These are phyloP conservation scores for Curvularia spicifera DNA, from an alignment of 2,329 filamentous ascomycete species.

Conservation along the genomic window DNA sequence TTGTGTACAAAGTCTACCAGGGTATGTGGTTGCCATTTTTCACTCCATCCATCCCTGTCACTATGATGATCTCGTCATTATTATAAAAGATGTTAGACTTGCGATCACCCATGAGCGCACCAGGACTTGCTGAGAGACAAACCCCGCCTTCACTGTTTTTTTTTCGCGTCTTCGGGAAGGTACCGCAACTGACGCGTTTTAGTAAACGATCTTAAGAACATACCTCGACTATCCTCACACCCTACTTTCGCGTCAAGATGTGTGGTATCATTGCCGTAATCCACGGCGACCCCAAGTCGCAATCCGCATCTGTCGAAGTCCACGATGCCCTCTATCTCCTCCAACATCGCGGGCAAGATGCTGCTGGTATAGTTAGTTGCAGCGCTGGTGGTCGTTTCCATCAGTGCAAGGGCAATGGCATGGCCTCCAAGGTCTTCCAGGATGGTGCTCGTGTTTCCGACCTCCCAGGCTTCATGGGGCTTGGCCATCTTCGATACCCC, in stretches of 20 bases:
- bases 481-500: conserved; percentile 86
- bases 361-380: conserved; percentile 80
- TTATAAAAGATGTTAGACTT: conserved; percentile 52
- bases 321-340: conserved; percentile 52
- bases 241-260: conserved; percentile 46
- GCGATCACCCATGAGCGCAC: conserved; percentile 47
- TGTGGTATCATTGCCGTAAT: conserved; percentile 60
- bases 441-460: conserved; percentile 76
- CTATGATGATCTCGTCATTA: conserved; percentile 47
- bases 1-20: conserved; percentile 5
- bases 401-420: conserved; percentile 88
- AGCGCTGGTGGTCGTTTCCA: conserved; percentile 79
- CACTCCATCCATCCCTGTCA: conserved; percentile 6
- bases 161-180: conserved; percentile 22
- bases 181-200: conserved; percentile 31
- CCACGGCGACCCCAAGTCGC: conserved; percentile 51
- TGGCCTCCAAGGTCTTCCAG: conserved; percentile 83
- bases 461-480: conserved; percentile 83
- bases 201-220: conserved; percentile 14
- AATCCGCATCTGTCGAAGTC: conserved; percentile 52
- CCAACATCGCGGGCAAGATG: conserved; percentile 79
- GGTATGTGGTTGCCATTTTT: conserved; percentile 22
- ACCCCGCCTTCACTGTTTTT: conserved; percentile 23
- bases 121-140: conserved; percentile 46
- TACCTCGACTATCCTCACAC: not conserved